A percentile compares a stretch with the other conserved stretches of the same genome.
phyloP scores from a whole-genome alignment of 352 stramenopile genomes.

The Phytophthora sojae region DNA sequence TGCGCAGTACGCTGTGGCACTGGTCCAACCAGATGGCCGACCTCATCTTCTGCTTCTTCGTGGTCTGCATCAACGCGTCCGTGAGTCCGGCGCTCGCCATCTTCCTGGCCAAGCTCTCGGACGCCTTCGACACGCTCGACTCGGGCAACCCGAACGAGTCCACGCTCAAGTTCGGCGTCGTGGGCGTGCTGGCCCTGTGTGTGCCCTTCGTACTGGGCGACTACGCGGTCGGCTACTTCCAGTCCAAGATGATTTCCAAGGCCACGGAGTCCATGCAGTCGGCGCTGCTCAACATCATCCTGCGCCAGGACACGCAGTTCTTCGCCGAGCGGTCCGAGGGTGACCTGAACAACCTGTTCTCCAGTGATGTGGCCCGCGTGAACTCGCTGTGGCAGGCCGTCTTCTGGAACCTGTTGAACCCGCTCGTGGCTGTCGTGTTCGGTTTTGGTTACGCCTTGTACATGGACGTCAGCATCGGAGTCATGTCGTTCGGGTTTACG shows the following conservation, averaged over 20 bases:
- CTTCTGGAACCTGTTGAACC: slow-evolving; percentile 91
- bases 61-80: slow-evolving; percentile 85
- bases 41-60: slow-evolving; percentile 78
- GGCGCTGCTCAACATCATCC: slow-evolving; percentile 79
- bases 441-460: slow-evolving; percentile 87
- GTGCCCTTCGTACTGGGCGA: slow-evolving; percentile 89
- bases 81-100: slow-evolving; percentile 83
- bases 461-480: slow-evolving; percentile 82
- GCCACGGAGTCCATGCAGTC: slow-evolving; percentile 82
- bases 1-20: slow-evolving; percentile 82
- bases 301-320: slow-evolving; percentile 82
- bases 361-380: slow-evolving; percentile 85
- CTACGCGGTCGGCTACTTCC: slow-evolving; percentile 89
- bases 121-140: slow-evolving; percentile 70
- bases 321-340: slow-evolving; percentile 88
- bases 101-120: slow-evolving; percentile 76
- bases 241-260: slow-evolving; percentile 93
- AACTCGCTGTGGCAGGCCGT: slow-evolving; percentile 89
- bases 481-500: slow-evolving; percentile 88
- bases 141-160: slow-evolving; percentile 47
- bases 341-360: slow-evolving; percentile 91
- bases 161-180: slow-evolving; percentile 73
- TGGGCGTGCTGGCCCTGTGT: slow-evolving; percentile 77
- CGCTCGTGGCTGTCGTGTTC: slow-evolving; percentile 79
- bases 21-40: slow-evolving; percentile 87